Conservation (phyloP, 257 asterid species). For the Voacanga thouarsii region DNA sequence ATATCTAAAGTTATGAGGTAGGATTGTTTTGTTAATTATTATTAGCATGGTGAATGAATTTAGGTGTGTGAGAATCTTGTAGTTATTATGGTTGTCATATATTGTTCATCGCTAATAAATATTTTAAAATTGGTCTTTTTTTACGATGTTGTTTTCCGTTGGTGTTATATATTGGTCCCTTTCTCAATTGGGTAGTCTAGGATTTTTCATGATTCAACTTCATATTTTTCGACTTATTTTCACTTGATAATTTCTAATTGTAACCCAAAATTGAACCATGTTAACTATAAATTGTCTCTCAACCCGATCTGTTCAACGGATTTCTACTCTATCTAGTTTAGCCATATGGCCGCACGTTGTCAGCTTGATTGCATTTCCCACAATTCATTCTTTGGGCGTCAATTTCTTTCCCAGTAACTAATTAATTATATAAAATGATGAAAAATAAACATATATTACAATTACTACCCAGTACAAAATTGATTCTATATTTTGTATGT, state of each 20-base stretch:
- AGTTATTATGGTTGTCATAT: no score
- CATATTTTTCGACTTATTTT: not conserved
- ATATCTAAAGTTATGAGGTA: no score
- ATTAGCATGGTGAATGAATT: no score
- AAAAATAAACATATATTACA: not conserved
- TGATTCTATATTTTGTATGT: not conserved
- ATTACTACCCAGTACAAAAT: not conserved
- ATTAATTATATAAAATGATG: not conserved
- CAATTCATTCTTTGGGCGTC: not conserved
- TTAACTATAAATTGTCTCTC: not conserved
- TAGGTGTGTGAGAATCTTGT: no score
- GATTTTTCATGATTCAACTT: not conserved
- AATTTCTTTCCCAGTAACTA: not conserved
- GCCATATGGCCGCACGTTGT: not conserved
- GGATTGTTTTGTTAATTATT: no score
- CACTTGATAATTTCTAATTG: not conserved
- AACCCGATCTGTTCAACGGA: not conserved
- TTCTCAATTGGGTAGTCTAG: not conserved
- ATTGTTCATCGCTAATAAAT: no score
- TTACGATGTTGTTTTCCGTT: no score
- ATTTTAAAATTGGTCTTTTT: no score
- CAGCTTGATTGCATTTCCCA: not conserved
- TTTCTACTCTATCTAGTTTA: not conserved
- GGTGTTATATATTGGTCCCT: not conserved
- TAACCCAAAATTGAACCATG: not conserved